phyloP scores from a whole-genome alignment of 768 basidiomycete species.

The Russula earlei region DNA sequence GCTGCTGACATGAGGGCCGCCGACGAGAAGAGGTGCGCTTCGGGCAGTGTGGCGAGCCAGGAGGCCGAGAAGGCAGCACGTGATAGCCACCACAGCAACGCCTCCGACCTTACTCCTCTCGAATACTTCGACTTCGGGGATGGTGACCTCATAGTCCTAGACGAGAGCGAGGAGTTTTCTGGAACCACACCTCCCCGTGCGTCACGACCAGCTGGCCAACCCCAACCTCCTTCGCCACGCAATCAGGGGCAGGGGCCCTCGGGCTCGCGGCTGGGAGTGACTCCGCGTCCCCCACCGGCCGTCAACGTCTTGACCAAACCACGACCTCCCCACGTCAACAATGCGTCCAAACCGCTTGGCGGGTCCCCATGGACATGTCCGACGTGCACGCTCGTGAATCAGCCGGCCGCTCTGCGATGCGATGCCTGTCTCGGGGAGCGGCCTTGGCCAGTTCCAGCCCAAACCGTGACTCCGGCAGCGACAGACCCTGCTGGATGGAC shows the following conservation, averaged over 20 bases:
- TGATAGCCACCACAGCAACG: conserved; percentile 51
- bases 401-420: conserved; percentile 38
- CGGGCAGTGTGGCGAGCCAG: conserved; percentile 41
- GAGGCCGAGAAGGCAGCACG: conserved; percentile 65
- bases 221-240: conserved; percentile 4
- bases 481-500: conserved; percentile 36
- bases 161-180: conserved; percentile 20
- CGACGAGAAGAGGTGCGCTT: conserved; percentile 71
- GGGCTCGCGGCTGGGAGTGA: background rate
- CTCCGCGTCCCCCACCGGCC: background rate
- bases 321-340: conserved; percentile 13
- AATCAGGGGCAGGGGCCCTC: background rate
- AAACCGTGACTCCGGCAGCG: background rate
- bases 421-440: conserved; percentile 41
- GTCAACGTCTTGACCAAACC: conserved; percentile 2
- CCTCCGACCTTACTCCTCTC: conserved; percentile 45
- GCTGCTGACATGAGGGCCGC: conserved; percentile 73
- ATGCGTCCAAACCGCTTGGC: background rate
- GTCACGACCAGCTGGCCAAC: conserved; percentile 22
- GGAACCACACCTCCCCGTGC: conserved; percentile 15
- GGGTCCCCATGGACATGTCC: conserved; percentile 41
- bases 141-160: conserved; percentile 29
- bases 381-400: conserved; percentile 59
- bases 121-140: conserved; percentile 22
- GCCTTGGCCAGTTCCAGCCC: conserved; percentile 18